Conservation (phyloP, 352 stramenopile genomes). For the Peronospora belbahrii region DNA sequence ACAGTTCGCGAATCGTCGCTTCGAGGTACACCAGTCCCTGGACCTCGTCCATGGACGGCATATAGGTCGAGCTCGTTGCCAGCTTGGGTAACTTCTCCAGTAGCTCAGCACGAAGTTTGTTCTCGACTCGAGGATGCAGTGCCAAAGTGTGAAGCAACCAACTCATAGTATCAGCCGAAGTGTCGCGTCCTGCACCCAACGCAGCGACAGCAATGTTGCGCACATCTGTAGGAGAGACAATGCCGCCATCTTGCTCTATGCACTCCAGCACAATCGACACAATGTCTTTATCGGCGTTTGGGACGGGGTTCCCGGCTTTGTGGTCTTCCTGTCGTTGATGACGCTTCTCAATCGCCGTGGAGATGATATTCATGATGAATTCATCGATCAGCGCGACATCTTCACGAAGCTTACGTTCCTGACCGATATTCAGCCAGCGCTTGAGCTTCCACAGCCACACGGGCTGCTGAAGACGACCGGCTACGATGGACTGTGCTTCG, state of each 20-base stretch:
- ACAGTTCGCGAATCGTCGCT: constrained; percentile 48
- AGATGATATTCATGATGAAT: constrained; percentile 36
- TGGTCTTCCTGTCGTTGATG: constrained; percentile 10
- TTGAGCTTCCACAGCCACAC: constrained; percentile 40
- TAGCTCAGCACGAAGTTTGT: constrained; percentile 39
- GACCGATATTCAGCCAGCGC: constrained; percentile 32
- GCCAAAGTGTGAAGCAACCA: constrained; percentile 66
- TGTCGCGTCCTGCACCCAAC: constrained; percentile 59
- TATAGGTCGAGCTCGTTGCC: constrained; percentile 7
- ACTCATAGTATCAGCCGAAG: constrained; percentile 39
- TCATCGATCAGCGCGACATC: constrained; percentile 26
- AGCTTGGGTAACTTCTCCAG: constrained; percentile 32
- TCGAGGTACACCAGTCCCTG: constrained; percentile 48
- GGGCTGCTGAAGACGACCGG: constrained; percentile 20
- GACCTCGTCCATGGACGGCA: constrained; percentile 41
- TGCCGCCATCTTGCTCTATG: constrained; percentile 19
- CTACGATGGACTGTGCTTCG: constrained; percentile 28
- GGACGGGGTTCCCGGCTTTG: constrained; percentile 6
- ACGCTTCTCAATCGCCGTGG: constrained; percentile 19
- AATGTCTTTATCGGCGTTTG: constrained; percentile 14
- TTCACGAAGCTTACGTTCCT: constrained; percentile 24
- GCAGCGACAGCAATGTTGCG: constrained; percentile 62
- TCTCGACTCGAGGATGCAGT: constrained; percentile 36
- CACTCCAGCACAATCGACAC: constrained; percentile 28
- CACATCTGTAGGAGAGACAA: constrained; percentile 30